phyloP scores from a whole-genome alignment of 768 basidiomycete species.

The Mycena filopes region DNA sequence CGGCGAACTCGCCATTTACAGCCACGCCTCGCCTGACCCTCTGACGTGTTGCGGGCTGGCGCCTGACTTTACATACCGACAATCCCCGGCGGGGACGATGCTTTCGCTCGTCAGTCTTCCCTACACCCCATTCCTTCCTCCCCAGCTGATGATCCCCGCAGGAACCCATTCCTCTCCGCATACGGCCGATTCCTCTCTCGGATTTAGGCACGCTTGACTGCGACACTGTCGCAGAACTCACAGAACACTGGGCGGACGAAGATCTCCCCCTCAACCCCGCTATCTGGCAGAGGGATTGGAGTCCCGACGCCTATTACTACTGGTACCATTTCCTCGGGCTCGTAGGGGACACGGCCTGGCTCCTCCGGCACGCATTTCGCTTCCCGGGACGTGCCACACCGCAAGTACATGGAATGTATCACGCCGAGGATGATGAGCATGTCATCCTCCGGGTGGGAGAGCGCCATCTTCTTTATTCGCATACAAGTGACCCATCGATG shows the following conservation, averaged over 20 bases:
- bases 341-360: slow-evolving; percentile 6
- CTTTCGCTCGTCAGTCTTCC: no score
- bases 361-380: slow-evolving; percentile 5
- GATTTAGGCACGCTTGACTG: background rate
- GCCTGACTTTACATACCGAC: background rate
- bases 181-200: background rate
- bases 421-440: background rate
- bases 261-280: background rate
- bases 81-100: no score
- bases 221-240: no score
- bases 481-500: no score
- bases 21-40: background rate
- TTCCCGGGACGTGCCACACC: background rate
- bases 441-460: background rate
- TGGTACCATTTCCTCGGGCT: background rate
- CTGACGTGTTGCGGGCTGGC: background rate
- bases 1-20: slow-evolving; percentile 25
- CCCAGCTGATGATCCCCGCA: background rate
- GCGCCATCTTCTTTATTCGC: background rate
- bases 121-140: no score
- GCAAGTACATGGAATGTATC: background rate
- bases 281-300: background rate
- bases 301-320: background rate
- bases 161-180: background rate
- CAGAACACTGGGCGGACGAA: background rate